Percentiles rank a stretch among this genome's conserved stretches.
These are phyloP conservation scores for Talaromyces sp. DNA, from an alignment of 2,329 filamentous ascomycete genomes.

Conservation along the genomic window DNA sequence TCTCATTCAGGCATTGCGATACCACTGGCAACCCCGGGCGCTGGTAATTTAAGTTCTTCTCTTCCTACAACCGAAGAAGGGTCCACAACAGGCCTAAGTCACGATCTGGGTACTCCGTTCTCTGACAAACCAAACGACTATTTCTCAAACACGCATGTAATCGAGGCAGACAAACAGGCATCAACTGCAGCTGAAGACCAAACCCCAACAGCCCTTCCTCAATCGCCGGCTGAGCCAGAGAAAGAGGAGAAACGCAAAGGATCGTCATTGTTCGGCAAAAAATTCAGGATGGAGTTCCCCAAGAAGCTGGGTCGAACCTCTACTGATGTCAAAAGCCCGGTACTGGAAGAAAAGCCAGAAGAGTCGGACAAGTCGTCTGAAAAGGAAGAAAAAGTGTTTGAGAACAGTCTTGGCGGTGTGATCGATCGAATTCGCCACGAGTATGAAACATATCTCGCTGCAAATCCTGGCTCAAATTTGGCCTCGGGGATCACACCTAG, in stretches of 20 bases:
- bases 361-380: conserved; percentile 50
- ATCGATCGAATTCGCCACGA: conserved; percentile 42
- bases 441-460: conserved; percentile 39
- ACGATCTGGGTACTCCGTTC: conserved; percentile 45
- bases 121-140: conserved; percentile 65
- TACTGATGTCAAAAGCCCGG: conserved; percentile 64
- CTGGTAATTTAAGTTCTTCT: conserved; percentile 29
- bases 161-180: conserved; percentile 47
- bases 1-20: conserved; percentile 58
- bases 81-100: conserved; percentile 43
- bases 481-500: conserved; percentile 38
- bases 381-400: conserved; percentile 41
- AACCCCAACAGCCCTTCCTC: conserved; percentile 40
- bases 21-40: conserved; percentile 67
- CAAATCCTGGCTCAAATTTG: conserved; percentile 32
- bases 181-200: conserved; percentile 38
- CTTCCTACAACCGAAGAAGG: conserved; percentile 23
- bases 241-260: conserved; percentile 57
- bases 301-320: conserved; percentile 74
- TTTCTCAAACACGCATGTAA: conserved; percentile 58
- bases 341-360: conserved; percentile 67
- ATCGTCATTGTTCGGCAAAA: conserved; percentile 70
- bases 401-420: conserved; percentile 42
- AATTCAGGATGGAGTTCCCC: conserved; percentile 69
- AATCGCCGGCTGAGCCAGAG: conserved; percentile 51